These are phyloP conservation scores for Eutypa lata DNA, from an alignment of 2,329 filamentous ascomycete species.

Conservation along the genomic window DNA sequence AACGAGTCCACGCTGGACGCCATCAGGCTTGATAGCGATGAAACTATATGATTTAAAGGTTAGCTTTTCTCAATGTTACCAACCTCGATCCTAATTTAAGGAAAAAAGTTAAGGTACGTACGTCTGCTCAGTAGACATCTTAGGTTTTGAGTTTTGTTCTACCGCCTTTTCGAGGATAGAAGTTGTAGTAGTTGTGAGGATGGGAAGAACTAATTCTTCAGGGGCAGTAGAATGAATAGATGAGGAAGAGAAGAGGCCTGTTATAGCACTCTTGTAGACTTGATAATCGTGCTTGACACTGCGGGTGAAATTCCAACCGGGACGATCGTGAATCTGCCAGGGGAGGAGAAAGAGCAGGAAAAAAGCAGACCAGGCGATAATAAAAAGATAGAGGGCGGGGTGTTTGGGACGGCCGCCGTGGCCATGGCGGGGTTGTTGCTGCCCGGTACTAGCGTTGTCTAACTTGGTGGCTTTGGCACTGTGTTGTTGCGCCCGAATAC, in stretches of 20 bases:
- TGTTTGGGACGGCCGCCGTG: slow-evolving; percentile 13
- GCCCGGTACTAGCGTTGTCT: slow-evolving; percentile 6
- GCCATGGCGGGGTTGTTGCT: slow-evolving; percentile 19
- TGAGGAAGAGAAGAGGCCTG: slow-evolving; percentile 11
- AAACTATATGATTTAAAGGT: slow-evolving; percentile 61
- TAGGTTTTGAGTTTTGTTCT: slow-evolving; percentile 16
- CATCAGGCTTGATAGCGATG: slow-evolving; percentile 99
- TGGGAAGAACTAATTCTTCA: slow-evolving; percentile 7
- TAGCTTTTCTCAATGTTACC: slow-evolving; percentile 1
- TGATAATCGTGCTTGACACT: slow-evolving; percentile 23
- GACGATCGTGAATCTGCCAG: slow-evolving; percentile 26
- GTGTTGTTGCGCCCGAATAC: not conserved
- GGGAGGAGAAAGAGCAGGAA: slow-evolving; percentile 27
- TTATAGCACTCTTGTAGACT: slow-evolving; percentile 20
- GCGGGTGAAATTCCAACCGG: slow-evolving; percentile 22
- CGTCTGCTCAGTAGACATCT: slow-evolving; percentile 31
- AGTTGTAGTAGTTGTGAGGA: slow-evolving; percentile 8
- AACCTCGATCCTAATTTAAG: not conserved
- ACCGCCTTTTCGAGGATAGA: slow-evolving; percentile 12
- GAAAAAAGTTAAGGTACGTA: slow-evolving; percentile 11
- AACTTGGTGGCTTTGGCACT: not conserved
- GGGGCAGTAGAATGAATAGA: slow-evolving; percentile 9
- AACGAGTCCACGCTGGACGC: slow-evolving; percentile 98
- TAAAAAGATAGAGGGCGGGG: slow-evolving; percentile 30
- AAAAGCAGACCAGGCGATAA: slow-evolving; percentile 23